phyloP scores from a whole-genome alignment of 768 basidiomycete species.

The Coprinellus aureogranulatus region DNA sequence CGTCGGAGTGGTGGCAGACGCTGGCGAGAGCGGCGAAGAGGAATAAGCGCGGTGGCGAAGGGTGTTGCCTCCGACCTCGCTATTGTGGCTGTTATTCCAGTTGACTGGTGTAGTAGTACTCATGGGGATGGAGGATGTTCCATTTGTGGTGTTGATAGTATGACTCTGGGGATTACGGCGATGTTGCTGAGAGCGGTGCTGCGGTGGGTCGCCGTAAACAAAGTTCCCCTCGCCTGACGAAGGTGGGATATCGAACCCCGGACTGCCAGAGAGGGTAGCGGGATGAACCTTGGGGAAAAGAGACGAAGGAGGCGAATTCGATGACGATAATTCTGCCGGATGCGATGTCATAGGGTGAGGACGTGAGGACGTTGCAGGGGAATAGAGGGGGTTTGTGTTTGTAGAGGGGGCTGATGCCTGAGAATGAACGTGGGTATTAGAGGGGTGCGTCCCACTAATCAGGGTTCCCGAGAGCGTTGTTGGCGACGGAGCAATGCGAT shows the following conservation, averaged over 20 bases:
- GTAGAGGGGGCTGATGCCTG: not conserved
- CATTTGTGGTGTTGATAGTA: not conserved
- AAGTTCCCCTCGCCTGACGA: not conserved
- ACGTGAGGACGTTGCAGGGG: not conserved
- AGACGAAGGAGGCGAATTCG: not conserved
- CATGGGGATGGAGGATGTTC: slow-evolving; percentile 39
- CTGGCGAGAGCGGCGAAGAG: not conserved
- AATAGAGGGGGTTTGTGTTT: not conserved
- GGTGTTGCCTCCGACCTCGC: not conserved
- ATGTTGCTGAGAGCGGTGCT: not conserved
- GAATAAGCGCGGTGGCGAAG: not conserved
- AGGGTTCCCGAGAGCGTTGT: not conserved
- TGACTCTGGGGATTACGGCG: not conserved
- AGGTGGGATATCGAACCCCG: not conserved
- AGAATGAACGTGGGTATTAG: not conserved
- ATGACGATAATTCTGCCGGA: not conserved
- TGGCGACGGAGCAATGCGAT: not conserved
- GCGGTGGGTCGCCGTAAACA: not conserved
- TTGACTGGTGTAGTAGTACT: slow-evolving; percentile 19
- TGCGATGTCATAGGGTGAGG: slow-evolving; percentile 2
- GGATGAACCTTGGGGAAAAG: not conserved
- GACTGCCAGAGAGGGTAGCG: not conserved
- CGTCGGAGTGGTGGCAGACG: not conserved
- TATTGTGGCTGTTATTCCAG: not conserved
- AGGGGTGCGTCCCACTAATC: not conserved